These are phyloP conservation scores for Marsdenia floribunda DNA, from an alignment of 257 asterid species.

Conservation along the genomic window DNA sequence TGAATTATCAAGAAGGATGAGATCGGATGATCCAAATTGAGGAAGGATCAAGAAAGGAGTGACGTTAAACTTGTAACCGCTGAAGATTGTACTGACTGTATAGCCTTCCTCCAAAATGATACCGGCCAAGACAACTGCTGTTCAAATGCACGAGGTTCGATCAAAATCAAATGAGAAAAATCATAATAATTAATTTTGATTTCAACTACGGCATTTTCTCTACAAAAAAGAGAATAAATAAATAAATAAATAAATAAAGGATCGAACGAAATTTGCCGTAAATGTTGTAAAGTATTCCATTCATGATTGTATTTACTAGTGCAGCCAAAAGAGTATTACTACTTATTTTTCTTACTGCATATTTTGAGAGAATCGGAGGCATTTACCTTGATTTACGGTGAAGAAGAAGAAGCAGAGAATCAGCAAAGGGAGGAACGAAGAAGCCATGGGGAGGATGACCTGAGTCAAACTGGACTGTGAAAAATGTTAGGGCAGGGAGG, in stretches of 20 bases:
- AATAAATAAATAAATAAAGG: no score
- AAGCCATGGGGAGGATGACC: conserved; percentile 7
- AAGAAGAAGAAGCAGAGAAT: conserved; percentile 19
- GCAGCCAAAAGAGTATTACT: no score
- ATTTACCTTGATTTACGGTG: conserved; percentile 36
- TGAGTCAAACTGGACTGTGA: not conserved
- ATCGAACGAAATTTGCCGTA: no score
- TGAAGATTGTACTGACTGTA: conserved; percentile 61
- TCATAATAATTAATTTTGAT: not conserved
- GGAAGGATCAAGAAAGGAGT: conserved; percentile 51
- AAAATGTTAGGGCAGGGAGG: not conserved
- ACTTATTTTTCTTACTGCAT: not conserved
- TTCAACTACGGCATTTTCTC: no score
- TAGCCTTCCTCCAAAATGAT: conserved; percentile 69
- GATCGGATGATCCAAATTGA: conserved; percentile 46
- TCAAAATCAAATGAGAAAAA: not conserved
- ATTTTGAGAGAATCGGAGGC: not conserved
- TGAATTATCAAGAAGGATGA: conserved; percentile 61
- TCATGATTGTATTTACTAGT: no score
- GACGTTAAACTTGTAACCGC: conserved; percentile 59
- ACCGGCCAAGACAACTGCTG: conserved; percentile 36
- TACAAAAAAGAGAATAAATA: no score
- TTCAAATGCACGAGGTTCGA: not conserved
- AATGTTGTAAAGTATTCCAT: no score
- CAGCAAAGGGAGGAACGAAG: conserved; percentile 12